Conservation (phyloP, 305 asterid genomes). For the Rubia peregrina region DNA sequence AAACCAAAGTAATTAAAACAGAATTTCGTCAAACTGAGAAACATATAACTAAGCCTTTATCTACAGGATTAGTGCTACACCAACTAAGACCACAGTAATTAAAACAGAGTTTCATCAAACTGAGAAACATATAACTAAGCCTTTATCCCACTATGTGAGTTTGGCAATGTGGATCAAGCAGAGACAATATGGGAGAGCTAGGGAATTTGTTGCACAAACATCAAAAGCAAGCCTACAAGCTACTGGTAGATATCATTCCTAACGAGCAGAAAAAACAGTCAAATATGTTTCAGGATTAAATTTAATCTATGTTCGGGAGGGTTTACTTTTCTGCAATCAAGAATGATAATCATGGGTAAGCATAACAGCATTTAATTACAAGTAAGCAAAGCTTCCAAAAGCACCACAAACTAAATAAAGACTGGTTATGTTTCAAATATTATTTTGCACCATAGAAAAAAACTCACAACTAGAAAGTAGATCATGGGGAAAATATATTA, state of each 20-base stretch:
- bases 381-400: slow-evolving; percentile 2
- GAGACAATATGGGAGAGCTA: not conserved
- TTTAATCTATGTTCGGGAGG: not conserved
- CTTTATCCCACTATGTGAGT: not conserved
- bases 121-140: not conserved
- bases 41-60: not conserved
- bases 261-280: not conserved
- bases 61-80: not conserved
- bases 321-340: not conserved
- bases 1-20: not conserved
- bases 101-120: not conserved
- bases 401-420: not conserved
- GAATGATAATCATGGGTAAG: not conserved
- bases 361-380: not conserved
- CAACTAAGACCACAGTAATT: not conserved
- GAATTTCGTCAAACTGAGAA: not conserved
- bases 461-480: not conserved
- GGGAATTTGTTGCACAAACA: not conserved
- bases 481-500: not conserved
- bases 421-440: not conserved
- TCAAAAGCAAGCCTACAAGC: slow-evolving; percentile 3
- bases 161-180: not conserved
- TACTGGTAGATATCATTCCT: not conserved
- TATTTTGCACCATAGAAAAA: not conserved
- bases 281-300: slow-evolving; percentile 1